Evolutionary conservation across 495 filamentous ascomycete genomes (phyloP).

Genomic region (Penicillium ochrochloron): DNA sequence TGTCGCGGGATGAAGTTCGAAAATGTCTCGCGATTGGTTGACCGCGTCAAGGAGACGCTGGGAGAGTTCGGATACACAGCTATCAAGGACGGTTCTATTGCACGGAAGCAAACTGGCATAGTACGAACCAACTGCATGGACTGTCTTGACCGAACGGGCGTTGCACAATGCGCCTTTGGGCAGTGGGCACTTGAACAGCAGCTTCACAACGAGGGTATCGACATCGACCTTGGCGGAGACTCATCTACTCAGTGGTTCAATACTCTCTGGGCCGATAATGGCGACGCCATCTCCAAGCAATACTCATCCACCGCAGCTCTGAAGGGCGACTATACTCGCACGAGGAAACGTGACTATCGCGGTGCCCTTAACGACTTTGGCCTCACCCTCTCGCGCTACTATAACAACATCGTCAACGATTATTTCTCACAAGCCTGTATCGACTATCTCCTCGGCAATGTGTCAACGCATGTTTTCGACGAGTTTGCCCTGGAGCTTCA

Average conservation of each 20-base stretch:
- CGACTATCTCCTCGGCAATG: conserved; percentile 91
- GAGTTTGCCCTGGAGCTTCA: conserved; percentile 92
- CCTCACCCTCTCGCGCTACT: conserved; percentile 71
- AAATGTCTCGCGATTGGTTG: conserved; percentile 79
- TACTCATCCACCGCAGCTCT: conserved; percentile 90
- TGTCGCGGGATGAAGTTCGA: conserved; percentile 98
- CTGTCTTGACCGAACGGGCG: conserved; percentile 91
- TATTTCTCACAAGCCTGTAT: conserved; percentile 94
- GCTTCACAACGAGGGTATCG: conserved; percentile 72
- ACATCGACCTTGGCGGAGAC: conserved; percentile 69
- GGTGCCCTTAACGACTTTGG: conserved; percentile 94
- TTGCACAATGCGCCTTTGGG: conserved; percentile 86
- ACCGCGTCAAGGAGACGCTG: conserved; percentile 66
- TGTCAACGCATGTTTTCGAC: conserved; percentile 78
- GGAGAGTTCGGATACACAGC: conserved; percentile 68
- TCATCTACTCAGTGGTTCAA: conserved; percentile 89
- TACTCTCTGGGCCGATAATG: conserved; percentile 93
- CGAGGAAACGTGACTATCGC: conserved; percentile 85
- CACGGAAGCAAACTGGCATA: conserved; percentile 69
- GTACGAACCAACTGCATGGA: conserved; percentile 97
- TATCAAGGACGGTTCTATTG: conserved; percentile 53
- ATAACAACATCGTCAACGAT: conserved; percentile 88
- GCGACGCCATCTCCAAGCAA: conserved; percentile 61
- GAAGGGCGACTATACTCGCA: conserved; percentile 94
- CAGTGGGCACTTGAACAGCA: conserved; percentile 77